Conservation (phyloP, 805 yeast species). For the Candida xyloterini region DNA sequence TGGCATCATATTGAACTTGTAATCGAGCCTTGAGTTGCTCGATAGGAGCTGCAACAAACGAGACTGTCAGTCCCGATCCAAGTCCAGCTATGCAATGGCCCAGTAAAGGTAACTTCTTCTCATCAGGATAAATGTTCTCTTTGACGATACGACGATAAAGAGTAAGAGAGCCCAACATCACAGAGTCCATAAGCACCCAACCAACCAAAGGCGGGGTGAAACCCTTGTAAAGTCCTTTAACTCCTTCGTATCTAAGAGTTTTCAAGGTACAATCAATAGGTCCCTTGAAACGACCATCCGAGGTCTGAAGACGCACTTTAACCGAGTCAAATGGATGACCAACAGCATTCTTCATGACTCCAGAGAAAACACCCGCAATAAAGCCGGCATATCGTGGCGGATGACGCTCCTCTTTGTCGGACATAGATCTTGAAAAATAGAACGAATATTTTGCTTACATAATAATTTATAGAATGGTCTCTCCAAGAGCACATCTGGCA, state of each 20-base stretch:
- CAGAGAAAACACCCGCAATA: slow-evolving; percentile 85
- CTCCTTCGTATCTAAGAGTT: slow-evolving; percentile 72
- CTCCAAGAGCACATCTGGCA: slow-evolving; percentile 93
- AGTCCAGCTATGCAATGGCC: slow-evolving; percentile 74
- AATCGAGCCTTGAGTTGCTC: slow-evolving; percentile 86
- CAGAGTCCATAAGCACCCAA: slow-evolving; percentile 92
- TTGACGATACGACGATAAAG: slow-evolving; percentile 68
- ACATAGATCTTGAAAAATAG: slow-evolving; percentile 8
- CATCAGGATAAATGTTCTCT: slow-evolving; percentile 59
- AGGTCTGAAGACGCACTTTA: slow-evolving; percentile 79
- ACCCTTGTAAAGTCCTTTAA: slow-evolving; percentile 80
- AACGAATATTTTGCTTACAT: neutral
- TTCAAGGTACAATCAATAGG: slow-evolving; percentile 77
- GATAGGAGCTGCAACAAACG: slow-evolving; percentile 94
- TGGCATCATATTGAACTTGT: slow-evolving; percentile 86
- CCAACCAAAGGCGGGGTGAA: slow-evolving; percentile 92
- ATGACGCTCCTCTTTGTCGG: slow-evolving; percentile 17
- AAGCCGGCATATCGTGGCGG: slow-evolving; percentile 65
- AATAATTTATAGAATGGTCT: slow-evolving; percentile 57
- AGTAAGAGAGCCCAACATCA: slow-evolving; percentile 84
- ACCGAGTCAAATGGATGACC: slow-evolving; percentile 94
- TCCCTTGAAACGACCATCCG: slow-evolving; percentile 70
- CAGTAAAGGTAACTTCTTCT: slow-evolving; percentile 60
- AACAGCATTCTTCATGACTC: slow-evolving; percentile 81
- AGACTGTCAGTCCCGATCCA: slow-evolving; percentile 91